Evolutionary conservation across 148 eudicot species (phyloP).

Genomic region (Heliamphora exappendiculata): DNA sequence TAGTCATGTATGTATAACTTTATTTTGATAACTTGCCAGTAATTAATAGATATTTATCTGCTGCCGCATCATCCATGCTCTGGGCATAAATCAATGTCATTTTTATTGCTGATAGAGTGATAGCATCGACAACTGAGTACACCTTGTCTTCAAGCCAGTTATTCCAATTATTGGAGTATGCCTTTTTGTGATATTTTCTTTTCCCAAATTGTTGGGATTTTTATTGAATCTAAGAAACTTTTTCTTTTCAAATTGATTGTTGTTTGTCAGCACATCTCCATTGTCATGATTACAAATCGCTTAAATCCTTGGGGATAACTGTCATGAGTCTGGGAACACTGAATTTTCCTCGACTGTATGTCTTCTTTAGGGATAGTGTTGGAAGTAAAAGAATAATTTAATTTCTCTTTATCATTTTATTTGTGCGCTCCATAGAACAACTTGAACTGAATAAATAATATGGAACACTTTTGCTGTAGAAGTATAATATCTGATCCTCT

Average conservation of each 20-base stretch:
- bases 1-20: slow-evolving; percentile 67
- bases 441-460: too few relatives aligned
- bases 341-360: neutral
- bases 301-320: neutral
- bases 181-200: neutral
- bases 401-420: too few relatives aligned
- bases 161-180: neutral
- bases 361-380: neutral
- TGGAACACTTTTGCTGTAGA: too few relatives aligned
- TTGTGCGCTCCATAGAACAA: too few relatives aligned
- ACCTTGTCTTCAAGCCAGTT: neutral
- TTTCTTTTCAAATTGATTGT: neutral
- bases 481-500: too few relatives aligned
- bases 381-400: too few relatives aligned
- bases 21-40: neutral
- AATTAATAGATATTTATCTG: neutral
- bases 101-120: neutral
- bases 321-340: neutral
- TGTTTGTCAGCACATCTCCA: neutral
- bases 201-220: neutral
- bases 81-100: neutral
- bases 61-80: neutral
- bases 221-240: neutral
- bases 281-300: neutral
- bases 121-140: neutral